phyloP scores from a whole-genome alignment of 176 grass and related monocot species.

The Otatea glauca region DNA sequence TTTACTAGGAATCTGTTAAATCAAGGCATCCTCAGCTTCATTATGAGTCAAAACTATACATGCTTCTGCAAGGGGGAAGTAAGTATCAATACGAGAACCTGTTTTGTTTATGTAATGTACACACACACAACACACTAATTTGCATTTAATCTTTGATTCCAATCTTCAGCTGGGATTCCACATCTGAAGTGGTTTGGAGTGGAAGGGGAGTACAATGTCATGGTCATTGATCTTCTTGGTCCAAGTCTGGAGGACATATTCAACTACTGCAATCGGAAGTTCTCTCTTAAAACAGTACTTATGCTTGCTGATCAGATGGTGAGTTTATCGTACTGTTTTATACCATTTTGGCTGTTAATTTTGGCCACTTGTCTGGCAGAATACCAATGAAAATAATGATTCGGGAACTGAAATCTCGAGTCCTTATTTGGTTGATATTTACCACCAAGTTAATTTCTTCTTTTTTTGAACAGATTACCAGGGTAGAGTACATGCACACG shows the following conservation, averaged over 20 bases:
- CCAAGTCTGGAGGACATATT: slow-evolving; percentile 86
- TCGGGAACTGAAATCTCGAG: neutral
- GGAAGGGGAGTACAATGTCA: slow-evolving; percentile 91
- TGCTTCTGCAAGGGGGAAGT: slow-evolving; percentile 94
- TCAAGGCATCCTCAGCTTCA: slow-evolving; percentile 96
- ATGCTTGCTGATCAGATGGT: slow-evolving; percentile 91
- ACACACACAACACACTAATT: neutral
- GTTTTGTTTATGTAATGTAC: neutral
- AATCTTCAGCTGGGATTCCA: slow-evolving; percentile 78
- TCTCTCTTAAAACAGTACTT: slow-evolving; percentile 92
- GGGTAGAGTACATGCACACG: slow-evolving; percentile 92
- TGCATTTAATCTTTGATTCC: slow-evolving; percentile 30
- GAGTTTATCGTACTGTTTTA: slow-evolving; percentile 8
- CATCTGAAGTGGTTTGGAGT: slow-evolving; percentile 87
- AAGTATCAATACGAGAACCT: slow-evolving; percentile 46
- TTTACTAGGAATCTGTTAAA: slow-evolving; percentile 83
- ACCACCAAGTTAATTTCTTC: slow-evolving; percentile 18
- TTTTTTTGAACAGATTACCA: slow-evolving; percentile 63
- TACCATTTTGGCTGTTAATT: slow-evolving; percentile 14
- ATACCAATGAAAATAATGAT: slow-evolving; percentile 24
- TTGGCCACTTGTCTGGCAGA: slow-evolving; percentile 5
- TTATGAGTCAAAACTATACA: slow-evolving; percentile 89
- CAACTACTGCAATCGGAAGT: slow-evolving; percentile 83
- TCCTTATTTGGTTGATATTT: slow-evolving; percentile 4
- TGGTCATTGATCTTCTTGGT: slow-evolving; percentile 97